Base-by-base conservation (phyloP, 306 rosid genomes). In the Vigna mungo region DNA sequence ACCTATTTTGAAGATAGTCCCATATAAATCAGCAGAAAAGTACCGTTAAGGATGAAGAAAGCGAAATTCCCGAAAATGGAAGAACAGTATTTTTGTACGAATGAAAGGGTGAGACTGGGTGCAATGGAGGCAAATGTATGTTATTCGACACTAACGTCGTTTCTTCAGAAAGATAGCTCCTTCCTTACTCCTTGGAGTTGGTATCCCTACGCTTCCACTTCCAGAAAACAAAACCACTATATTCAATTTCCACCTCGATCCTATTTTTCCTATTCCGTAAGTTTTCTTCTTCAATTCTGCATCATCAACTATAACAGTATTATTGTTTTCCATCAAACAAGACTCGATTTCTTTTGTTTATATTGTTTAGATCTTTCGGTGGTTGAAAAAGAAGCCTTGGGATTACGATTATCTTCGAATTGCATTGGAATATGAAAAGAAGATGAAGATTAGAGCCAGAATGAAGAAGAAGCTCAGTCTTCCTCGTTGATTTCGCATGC, bases 111-210 rank as follows among this genome's bases (percentile, higher is more conserved):
- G 27, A 25, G 3, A 25, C 27, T 25, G 27, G 3, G 0, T 25
- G 25, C 6, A 6, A 6, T 20, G 30, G 71, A 10, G 53, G 30
- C 13, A 53, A 39, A 17, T 46, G 3, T 8, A 9, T 10, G 6
- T 47, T 21, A 43, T 3, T 16, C 56, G 25, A 21, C 0, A 9
- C 60, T 78, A 2, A 5, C 21, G 10, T 83, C 78, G 37, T 83
- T 83, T 68, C 69, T 78, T 9, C 32, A 74, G 56, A 78, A 68
- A 68, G 81, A 83, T 34, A 4, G 18, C 8, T 83, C 83, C 0
- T 83, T 79, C 74, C 81, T 83, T 56, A 74, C 16, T 61, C 80
- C 81, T 16, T 83, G 83, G 78, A 32, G 3, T 53, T 79, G 84
- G 81, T 11, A 65, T 59, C 9, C 66, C 41, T 13, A 32, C 2